phyloP scores from a whole-genome alignment of 202 grass and related monocot species.

The Eragrostis tef region DNA sequence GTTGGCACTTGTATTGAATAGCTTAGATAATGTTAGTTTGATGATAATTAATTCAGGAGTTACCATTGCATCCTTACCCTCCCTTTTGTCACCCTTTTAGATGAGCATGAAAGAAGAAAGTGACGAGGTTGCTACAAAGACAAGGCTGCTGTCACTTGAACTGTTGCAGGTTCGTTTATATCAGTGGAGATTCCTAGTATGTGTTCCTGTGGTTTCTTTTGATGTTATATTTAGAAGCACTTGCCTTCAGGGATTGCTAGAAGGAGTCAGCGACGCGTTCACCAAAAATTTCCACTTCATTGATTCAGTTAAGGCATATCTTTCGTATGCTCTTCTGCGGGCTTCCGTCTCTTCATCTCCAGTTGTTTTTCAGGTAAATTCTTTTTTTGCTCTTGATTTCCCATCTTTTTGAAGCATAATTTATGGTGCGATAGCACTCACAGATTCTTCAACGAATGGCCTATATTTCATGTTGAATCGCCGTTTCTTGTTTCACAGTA shows the following conservation, averaged over 20 bases:
- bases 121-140: conserved; percentile 90
- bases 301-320: conserved; percentile 98
- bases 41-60: conserved; percentile 36
- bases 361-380: conserved; percentile 88
- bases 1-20: conserved; percentile 53
- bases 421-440: conserved; percentile 29
- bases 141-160: conserved; percentile 96
- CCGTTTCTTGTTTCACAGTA: conserved; percentile 68
- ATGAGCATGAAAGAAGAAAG: conserved; percentile 99
- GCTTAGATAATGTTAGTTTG: conserved; percentile 39
- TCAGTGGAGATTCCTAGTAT: conserved; percentile 34
- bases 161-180: conserved; percentile 79
- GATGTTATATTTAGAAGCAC: conserved; percentile 40
- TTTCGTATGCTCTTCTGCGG: conserved; percentile 91
- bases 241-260: conserved; percentile 80
- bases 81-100: conserved; percentile 51
- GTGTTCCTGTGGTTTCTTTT: conserved; percentile 46
- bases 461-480: conserved; percentile 30
- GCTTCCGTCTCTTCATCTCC: conserved; percentile 88
- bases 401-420: conserved; percentile 25
- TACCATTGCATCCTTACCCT: conserved; percentile 19
- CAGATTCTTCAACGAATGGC: conserved; percentile 33
- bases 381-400: conserved; percentile 9
- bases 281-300: conserved; percentile 99
- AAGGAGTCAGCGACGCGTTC: conserved; percentile 85